Conservation (phyloP, 208 protist species). For the Leishmania major region DNA sequence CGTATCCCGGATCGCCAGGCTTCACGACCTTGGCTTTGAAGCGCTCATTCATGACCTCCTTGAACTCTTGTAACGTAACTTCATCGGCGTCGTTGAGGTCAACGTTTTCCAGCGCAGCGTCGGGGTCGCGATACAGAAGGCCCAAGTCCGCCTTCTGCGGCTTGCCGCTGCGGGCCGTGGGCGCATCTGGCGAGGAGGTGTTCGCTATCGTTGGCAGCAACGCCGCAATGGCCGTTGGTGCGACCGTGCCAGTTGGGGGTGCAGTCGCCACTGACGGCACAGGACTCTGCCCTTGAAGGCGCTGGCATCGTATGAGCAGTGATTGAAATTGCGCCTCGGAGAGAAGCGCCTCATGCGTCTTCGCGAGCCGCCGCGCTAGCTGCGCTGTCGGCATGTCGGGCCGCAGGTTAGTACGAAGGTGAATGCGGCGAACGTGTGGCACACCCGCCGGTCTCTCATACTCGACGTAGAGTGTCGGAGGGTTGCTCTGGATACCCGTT, state of each 20-base stretch:
- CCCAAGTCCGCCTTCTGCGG: conserved; percentile 87
- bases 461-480: conserved; percentile 59
- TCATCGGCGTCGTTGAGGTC: conserved; percentile 91
- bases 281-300: conserved; percentile 28
- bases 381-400: conserved; percentile 39
- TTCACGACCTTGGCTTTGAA: conserved; percentile 73
- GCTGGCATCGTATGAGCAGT: conserved; percentile 68
- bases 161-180: not conserved
- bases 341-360: conserved; percentile 64
- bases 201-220: not conserved
- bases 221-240: not conserved
- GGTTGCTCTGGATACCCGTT: conserved; percentile 46
- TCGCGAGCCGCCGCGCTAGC: conserved; percentile 56
- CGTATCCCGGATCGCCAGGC: conserved; percentile 83
- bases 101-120: conserved; percentile 83
- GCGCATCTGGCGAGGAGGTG: not conserved
- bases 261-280: not conserved
- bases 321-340: conserved; percentile 60
- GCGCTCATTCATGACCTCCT: conserved; percentile 83
- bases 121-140: conserved; percentile 87
- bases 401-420: conserved; percentile 34
- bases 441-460: conserved; percentile 39
- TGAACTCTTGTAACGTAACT: conserved; percentile 87
- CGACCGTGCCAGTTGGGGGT: not conserved
- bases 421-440: conserved; percentile 41